Evolutionary conservation across 192 early-diverging fungal species (phyloP).

Genomic region (Rhizoclosmatium sp.): DNA sequence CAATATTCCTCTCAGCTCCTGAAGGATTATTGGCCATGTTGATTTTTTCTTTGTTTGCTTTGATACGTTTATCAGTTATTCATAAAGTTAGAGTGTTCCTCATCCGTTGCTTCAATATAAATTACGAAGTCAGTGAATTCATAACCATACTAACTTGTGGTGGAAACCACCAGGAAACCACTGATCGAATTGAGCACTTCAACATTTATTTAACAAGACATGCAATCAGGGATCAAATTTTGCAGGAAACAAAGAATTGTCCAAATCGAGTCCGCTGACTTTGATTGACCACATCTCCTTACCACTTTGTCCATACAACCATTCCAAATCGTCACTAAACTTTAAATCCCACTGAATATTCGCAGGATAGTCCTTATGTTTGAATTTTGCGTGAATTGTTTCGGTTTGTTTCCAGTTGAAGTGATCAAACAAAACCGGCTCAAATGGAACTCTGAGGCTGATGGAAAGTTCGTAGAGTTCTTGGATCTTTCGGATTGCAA

Average conservation of each 20-base stretch:
- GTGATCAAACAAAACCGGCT: constrained; percentile 8
- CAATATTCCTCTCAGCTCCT: no score
- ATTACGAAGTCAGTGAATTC: no score
- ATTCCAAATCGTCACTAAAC: constrained; percentile 13
- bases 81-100: neutral
- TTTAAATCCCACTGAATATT: neutral
- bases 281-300: neutral
- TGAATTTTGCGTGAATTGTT: neutral
- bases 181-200: neutral
- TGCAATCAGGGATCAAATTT: neutral
- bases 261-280: neutral
- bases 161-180: neutral
- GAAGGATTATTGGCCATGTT: neutral
- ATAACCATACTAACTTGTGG: no score
- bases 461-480: neutral
- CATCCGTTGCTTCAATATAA: no score
- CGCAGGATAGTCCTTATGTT: neutral
- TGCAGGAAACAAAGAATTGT: neutral
- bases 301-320: neutral
- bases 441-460: neutral
- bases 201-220: neutral
- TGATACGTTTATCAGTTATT: neutral
- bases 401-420: neutral
- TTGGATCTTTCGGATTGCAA: neutral
- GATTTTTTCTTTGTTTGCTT: neutral